Evolutionary conservation across 257 asterid species (phyloP).

Genomic region (Fraxinus cuspidata): DNA sequence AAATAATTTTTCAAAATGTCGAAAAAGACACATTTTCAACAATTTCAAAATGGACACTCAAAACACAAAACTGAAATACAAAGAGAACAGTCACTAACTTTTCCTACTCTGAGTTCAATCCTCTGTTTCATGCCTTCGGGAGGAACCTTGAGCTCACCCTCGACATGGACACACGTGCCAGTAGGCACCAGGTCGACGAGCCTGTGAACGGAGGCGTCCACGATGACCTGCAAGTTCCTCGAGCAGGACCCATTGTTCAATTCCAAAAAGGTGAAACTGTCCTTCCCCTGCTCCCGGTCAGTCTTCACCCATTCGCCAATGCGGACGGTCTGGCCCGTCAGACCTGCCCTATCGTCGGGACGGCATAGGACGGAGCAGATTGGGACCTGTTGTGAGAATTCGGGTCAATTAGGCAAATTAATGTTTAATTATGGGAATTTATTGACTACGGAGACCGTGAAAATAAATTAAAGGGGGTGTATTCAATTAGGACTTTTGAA

Average conservation of each 20-base stretch:
- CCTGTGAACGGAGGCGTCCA: constrained; percentile 55
- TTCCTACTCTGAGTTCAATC: constrained; percentile 70
- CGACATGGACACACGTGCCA: constrained; percentile 75
- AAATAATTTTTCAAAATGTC: too few relatives aligned
- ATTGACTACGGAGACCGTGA: too few relatives aligned
- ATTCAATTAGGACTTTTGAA: too few relatives aligned
- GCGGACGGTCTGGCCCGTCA: constrained; percentile 62
- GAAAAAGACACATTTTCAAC: too few relatives aligned
- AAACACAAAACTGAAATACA: too few relatives aligned
- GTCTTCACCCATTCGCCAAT: constrained; percentile 96
- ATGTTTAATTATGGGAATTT: too few relatives aligned
- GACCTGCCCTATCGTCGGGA: constrained; percentile 70
- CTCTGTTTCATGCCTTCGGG: constrained; percentile 76
- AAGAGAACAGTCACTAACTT: constrained; percentile 61
- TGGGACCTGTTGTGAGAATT: constrained; percentile 75
- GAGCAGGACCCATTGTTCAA: constrained; percentile 89
- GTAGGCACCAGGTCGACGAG: constrained; percentile 74
- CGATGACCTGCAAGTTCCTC: constrained; percentile 77
- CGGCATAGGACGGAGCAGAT: constrained; percentile 62
- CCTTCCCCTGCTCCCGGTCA: constrained; percentile 84
- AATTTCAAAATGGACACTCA: too few relatives aligned
- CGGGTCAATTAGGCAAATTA: constrained; percentile 9
- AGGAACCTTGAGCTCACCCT: constrained; percentile 67
- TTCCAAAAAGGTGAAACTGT: constrained; percentile 71
- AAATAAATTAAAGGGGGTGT: too few relatives aligned